A percentile compares a stretch with the other conserved stretches of the same genome.
Evolutionary conservation across 352 stramenopile species (phyloP).

Genomic region (Phytophthora brassicae): DNA sequence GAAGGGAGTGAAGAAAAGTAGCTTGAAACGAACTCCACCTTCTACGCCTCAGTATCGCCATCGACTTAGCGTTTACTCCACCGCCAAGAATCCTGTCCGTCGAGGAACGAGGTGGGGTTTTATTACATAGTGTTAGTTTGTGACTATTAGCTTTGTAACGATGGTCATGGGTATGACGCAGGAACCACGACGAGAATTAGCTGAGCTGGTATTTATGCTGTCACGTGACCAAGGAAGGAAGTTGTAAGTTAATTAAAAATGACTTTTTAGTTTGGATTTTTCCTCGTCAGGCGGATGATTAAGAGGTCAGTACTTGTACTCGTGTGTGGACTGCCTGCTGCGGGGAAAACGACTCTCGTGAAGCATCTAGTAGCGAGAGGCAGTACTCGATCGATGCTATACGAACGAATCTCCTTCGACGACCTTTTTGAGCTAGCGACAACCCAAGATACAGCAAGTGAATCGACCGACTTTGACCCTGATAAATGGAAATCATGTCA

Average conservation of each 20-base stretch:
- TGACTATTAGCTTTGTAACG: neutral
- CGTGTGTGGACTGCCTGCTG: constrained; percentile 64
- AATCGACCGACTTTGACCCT: constrained; percentile 44
- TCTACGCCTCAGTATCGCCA: constrained; percentile 18
- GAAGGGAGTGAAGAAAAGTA: neutral
- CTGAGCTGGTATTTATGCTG: constrained; percentile 8
- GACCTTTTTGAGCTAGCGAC: constrained; percentile 43
- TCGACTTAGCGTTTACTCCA: constrained; percentile 44
- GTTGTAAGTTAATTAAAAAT: constrained; percentile 4
- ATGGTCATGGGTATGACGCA: constrained; percentile 9
- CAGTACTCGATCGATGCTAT: constrained; percentile 6
- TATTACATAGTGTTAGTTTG: constrained; percentile 1
- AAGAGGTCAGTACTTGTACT: constrained; percentile 56
- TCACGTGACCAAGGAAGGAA: neutral
- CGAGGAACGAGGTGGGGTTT: constrained; percentile 15
- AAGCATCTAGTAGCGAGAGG: constrained; percentile 20
- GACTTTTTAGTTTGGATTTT: constrained; percentile 14
- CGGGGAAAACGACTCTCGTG: constrained; percentile 71
- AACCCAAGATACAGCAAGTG: neutral
- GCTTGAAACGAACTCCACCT: neutral
- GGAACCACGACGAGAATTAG: constrained; percentile 4
- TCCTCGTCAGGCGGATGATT: neutral
- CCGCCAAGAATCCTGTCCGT: constrained; percentile 29
- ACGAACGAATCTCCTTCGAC: constrained; percentile 59
- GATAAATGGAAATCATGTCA: constrained; percentile 56